Evolutionary conservation across 2,329 filamentous ascomycete species (phyloP), one percentile per base, ranked within the genome.

Genomic region (Claviceps sp.): DNA sequence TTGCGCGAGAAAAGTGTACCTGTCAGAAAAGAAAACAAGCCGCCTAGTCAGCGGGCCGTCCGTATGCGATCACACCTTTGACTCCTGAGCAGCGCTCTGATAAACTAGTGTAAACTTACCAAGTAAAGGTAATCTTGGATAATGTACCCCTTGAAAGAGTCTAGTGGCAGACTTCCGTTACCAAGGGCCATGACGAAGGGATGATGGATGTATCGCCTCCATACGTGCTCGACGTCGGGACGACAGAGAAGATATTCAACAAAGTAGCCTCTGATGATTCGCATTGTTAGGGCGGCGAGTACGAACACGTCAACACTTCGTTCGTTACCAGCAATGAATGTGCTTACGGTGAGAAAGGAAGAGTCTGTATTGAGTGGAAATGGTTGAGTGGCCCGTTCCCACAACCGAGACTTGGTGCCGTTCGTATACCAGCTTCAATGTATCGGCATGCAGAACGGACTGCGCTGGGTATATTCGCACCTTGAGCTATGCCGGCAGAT

Each of bases 81-180:
- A 11, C 9, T 11, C 11, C 16, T 16, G 22, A 9, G 5, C 13
- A 44, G 22, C 42, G 20, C 22, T 8, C 24, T 14, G 9, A 14
- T 43, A 24, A 22, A 2, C 9, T 26, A 16, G 42, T 26, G 18
- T 14, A 24, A 13, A 62, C 74, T 43, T 60, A 93, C 86, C 44
- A 96, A 71, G 62, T 93, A 97, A 4, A 95, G 74, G 61, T 96
- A 96, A 62, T 97, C 91, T 61, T 97, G 91, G 9, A 93, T 77
- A 52, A 97, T 79, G 64, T 96, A 97, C 41, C 85, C 78, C 65
- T 89, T 93, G 73, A 95, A 97, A 0, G 82, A 84, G 44, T 85
- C 79, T 1, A 85, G 59, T 0, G 87, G 84, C 20, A 97, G 71
- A 7, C 78, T 84, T 0, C 89, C 89, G 54, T 84, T 75, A 0